Evolutionary conservation across 371 early-diverging fungal species (phyloP).

Genomic region (Mortierella sp.): DNA sequence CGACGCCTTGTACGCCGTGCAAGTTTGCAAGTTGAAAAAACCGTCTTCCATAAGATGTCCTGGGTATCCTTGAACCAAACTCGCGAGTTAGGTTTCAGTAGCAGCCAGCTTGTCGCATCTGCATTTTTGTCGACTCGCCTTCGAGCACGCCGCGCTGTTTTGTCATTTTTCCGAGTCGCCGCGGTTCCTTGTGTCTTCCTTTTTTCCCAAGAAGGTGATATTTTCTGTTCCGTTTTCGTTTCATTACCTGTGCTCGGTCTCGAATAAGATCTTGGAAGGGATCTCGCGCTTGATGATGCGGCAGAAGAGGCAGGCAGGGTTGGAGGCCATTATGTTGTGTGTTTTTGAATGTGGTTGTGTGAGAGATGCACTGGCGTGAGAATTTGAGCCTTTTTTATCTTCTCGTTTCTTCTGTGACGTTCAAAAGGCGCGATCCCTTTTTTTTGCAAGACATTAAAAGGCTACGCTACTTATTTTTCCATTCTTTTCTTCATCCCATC

Average conservation of each 20-base stretch:
- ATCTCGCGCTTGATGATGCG: slow-evolving; percentile 90
- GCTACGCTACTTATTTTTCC: not conserved
- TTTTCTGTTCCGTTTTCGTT: not conserved
- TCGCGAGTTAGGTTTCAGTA: not conserved
- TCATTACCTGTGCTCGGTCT: slow-evolving; percentile 80
- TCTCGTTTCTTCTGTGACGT: not conserved
- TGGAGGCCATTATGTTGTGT: slow-evolving; percentile 37
- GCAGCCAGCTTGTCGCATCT: not conserved
- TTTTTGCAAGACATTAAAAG: not conserved
- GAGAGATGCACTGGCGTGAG: not conserved
- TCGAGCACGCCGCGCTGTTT: not conserved
- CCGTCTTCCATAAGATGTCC: not conserved
- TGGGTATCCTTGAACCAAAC: not conserved
- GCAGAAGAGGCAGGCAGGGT: slow-evolving; percentile 88
- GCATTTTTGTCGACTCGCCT: not conserved
- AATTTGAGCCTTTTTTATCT: not conserved
- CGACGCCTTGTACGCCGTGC: not conserved
- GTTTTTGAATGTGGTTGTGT: not conserved
- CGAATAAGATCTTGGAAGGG: slow-evolving; percentile 85
- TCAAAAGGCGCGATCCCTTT: not conserved
- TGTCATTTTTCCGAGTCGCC: not conserved
- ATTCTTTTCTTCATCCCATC: not conserved
- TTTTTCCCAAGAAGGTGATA: not conserved
- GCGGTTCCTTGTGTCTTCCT: not conserved
- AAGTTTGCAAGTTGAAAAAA: too few species aligned